Conservation (phyloP, 208 protist species). For the Leptomonas seymouri region DNA sequence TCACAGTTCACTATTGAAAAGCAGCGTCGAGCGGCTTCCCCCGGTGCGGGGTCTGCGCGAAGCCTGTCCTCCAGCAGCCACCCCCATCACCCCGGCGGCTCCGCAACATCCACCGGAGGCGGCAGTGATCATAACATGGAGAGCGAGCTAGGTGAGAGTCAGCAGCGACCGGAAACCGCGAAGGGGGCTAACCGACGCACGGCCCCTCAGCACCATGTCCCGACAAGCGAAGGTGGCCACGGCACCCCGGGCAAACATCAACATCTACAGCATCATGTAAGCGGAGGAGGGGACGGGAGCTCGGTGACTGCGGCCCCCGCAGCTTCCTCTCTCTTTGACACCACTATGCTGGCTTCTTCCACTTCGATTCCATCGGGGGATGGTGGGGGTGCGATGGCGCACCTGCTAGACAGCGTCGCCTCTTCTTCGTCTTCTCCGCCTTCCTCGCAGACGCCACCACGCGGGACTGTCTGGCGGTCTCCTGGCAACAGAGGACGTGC, state of each 20-base stretch:
- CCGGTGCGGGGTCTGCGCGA: background rate
- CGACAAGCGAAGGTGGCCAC: background rate
- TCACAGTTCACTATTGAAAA: background rate
- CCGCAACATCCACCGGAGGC: background rate
- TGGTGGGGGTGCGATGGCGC: constrained; percentile 23
- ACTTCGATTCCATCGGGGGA: constrained; percentile 13
- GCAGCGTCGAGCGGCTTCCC: background rate
- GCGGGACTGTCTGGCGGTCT: background rate
- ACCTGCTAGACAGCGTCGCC: constrained; percentile 32
- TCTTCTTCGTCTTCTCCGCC: constrained; percentile 15
- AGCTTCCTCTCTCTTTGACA: constrained; percentile 18
- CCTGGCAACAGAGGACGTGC: background rate
- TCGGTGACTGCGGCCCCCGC: background rate
- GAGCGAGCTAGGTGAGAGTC: no score
- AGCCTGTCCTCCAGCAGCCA: constrained; percentile 14
- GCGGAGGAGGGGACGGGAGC: background rate
- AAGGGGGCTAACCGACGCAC: background rate
- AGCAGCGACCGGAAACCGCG: no score
- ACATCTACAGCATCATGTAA: background rate
- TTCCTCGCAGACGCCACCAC: constrained; percentile 20
- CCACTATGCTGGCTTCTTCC: constrained; percentile 18
- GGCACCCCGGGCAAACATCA: background rate
- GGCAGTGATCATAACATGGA: no score
- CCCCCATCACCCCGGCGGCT: constrained; percentile 5
- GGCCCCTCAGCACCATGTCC: background rate